A percentile compares a stretch with the other conserved stretches of the same genome.
Conservation (phyloP, 2,329 filamentous ascomycete genomes). For the Beauveria varroae region DNA sequence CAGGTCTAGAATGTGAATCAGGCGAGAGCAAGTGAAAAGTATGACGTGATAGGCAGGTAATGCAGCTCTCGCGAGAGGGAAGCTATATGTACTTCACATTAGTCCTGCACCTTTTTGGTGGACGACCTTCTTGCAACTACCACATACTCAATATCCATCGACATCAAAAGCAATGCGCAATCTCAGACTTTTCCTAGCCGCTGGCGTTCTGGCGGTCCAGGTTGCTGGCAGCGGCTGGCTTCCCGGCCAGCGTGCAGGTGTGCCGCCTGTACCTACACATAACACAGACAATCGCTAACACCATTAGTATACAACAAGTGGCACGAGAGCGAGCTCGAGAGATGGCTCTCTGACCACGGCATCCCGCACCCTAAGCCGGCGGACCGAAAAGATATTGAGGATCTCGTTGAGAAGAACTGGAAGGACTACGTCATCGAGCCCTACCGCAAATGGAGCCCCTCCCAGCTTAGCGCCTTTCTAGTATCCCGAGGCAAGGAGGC, state of each 20-base stretch:
- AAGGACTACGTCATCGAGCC: constrained; percentile 65
- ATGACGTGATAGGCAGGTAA: constrained; percentile 10
- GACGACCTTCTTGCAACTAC: background rate
- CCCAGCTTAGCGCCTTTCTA: constrained; percentile 61
- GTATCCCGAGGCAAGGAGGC: constrained; percentile 63
- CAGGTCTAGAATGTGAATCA: constrained; percentile 5
- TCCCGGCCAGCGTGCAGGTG: constrained; percentile 66
- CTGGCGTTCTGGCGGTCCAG: constrained; percentile 58
- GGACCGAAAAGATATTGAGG: constrained; percentile 91
- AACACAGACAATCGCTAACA: background rate
- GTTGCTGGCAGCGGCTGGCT: constrained; percentile 77
- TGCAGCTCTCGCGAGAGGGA: background rate
- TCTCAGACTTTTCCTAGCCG: constrained; percentile 59
- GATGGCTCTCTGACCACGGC: constrained; percentile 90
- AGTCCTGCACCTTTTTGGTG: background rate
- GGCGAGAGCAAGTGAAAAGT: constrained; percentile 8
- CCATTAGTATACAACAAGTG: constrained; percentile 87
- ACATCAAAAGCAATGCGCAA: constrained; percentile 62
- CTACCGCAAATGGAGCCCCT: constrained; percentile 69
- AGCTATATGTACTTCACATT: constrained; percentile 1
- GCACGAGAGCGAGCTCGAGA: constrained; percentile 95
- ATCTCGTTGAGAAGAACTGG: constrained; percentile 86
- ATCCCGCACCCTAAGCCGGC: constrained; percentile 84
- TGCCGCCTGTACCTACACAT: constrained; percentile 23
- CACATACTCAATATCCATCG: background rate